Percentiles rank a stretch among this genome's conserved stretches.
Evolutionary conservation across 164 flowering plant genomes (phyloP).

Genomic region (Echeveria elegans): DNA sequence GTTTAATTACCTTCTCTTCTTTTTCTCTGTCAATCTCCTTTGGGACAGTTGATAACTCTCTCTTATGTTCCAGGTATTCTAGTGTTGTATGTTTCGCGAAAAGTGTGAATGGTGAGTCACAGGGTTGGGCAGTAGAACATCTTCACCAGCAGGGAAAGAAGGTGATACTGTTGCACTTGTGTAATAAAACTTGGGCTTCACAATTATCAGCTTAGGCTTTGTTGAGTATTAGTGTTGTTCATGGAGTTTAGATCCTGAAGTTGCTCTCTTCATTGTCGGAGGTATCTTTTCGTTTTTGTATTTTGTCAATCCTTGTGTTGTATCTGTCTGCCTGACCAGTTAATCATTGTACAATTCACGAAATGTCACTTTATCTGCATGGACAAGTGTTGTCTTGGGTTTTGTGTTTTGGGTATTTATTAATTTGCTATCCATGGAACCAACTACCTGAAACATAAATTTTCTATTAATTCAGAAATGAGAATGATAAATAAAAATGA

Average conservation of each 20-base stretch:
- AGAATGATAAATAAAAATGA: too few species aligned
- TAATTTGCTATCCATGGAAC: neutral
- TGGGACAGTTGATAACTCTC: neutral
- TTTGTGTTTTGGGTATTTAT: neutral
- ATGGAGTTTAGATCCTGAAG: conserved; percentile 40
- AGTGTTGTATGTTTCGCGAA: conserved; percentile 33
- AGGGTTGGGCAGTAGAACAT: neutral
- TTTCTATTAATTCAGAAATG: too few species aligned
- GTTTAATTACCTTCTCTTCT: conserved; percentile 40
- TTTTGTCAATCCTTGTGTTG: neutral
- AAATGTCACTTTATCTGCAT: conserved; percentile 25
- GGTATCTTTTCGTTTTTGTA: neutral
- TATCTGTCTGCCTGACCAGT: too few species aligned
- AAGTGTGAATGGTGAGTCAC: conserved; percentile 30
- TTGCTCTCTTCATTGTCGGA: neutral
- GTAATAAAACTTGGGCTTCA: conserved; percentile 23
- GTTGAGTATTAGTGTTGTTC: conserved; percentile 37
- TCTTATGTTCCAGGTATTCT: conserved; percentile 15
- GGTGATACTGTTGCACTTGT: neutral
- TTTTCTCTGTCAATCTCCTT: conserved; percentile 15
- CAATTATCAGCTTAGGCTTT: conserved; percentile 49
- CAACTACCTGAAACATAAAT: too few species aligned
- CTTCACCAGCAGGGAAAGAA: neutral
- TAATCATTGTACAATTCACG: too few species aligned
- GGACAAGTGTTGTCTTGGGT: conserved; percentile 53